Evolutionary conservation across 2,329 filamentous ascomycete species (phyloP).

Genomic region (Calonectria pteridis): DNA sequence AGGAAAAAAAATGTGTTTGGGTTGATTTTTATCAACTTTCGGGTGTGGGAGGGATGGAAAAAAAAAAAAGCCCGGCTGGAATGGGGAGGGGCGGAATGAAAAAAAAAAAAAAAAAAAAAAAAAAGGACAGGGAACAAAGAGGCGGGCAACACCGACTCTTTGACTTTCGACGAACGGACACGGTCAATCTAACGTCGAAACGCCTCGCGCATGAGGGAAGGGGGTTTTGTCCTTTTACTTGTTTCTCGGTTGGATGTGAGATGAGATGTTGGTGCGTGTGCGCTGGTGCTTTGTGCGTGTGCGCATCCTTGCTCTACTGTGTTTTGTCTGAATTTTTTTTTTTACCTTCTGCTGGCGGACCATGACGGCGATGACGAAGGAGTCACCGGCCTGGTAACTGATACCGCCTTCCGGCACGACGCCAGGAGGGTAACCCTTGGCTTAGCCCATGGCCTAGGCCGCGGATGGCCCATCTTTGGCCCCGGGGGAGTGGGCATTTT

Average conservation of each 20-base stretch:
- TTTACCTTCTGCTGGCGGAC: conserved; percentile 17
- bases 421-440: conserved; percentile 20
- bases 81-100: conserved; percentile 37
- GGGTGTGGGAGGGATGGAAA: conserved; percentile 46
- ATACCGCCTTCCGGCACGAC: conserved; percentile 23
- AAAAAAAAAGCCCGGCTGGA: conserved; percentile 39
- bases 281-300: conserved; percentile 13
- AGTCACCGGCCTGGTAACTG: conserved; percentile 24
- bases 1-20: conserved; percentile 44
- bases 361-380: conserved; percentile 21
- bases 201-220: conserved; percentile 27
- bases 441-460: conserved; percentile 11
- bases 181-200: conserved; percentile 19
- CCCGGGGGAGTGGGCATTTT: conserved; percentile 33
- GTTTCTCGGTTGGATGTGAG: conserved; percentile 12
- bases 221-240: conserved; percentile 26
- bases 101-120: conserved; percentile 37
- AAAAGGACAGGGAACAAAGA: conserved; percentile 33
- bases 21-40: conserved; percentile 47
- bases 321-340: conserved; percentile 9
- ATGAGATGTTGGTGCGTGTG: conserved; percentile 16
- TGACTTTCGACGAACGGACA: conserved; percentile 23
- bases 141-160: conserved; percentile 27
- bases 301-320: conserved; percentile 6
- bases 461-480: conserved; percentile 16